phyloP scores from a whole-genome alignment of 2,329 filamentous ascomycete species.

The Colletotrichum echinochloae region DNA sequence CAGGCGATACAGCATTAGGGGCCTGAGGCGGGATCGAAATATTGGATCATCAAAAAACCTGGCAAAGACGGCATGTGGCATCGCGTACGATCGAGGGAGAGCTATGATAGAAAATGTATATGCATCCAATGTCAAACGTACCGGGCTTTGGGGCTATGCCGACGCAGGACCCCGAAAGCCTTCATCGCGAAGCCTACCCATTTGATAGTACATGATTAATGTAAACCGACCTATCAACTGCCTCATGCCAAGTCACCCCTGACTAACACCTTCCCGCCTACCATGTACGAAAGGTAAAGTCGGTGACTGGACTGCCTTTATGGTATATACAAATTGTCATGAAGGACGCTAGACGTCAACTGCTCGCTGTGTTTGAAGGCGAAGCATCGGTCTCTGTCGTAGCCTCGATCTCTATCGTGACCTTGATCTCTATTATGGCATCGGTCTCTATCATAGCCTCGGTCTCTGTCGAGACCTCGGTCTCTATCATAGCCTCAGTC shows the following conservation, averaged over 20 bases:
- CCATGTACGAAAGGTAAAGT: neutral
- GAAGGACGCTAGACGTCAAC: neutral
- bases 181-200: neutral
- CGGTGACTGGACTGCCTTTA: neutral
- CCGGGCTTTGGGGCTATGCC: too few relatives aligned
- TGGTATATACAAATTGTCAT: neutral
- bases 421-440: too few relatives aligned
- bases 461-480: too few relatives aligned
- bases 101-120: neutral
- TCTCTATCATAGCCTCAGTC: too few relatives aligned
- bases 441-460: too few relatives aligned
- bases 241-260: neutral
- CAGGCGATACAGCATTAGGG: neutral
- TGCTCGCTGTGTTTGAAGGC: neutral
- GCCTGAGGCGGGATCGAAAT: too few relatives aligned
- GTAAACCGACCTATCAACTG: too few relatives aligned
- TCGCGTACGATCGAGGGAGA: neutral
- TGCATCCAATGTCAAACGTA: too few relatives aligned
- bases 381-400: neutral
- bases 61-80: too few relatives aligned
- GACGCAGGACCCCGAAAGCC: neutral
- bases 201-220: too few relatives aligned
- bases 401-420: too few relatives aligned
- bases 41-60: neutral
- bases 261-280: neutral